These are phyloP conservation scores for Candida albicans DNA, from an alignment of 1,139 yeast genomes.

Conservation along the genomic window DNA sequence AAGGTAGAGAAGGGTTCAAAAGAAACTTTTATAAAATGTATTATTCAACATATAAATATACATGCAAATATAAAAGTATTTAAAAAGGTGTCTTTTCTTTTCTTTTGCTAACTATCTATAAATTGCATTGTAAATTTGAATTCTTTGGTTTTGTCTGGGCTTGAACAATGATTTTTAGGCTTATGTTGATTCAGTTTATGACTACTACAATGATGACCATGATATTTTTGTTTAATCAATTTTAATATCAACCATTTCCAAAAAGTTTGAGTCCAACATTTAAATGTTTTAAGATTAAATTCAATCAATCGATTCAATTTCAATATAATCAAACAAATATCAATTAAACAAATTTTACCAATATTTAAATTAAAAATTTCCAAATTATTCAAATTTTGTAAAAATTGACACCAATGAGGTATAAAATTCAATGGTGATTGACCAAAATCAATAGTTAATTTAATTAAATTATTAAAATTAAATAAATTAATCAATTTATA, in stretches of 20 bases:
- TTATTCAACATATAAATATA: background rate
- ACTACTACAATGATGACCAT: too few relatives aligned
- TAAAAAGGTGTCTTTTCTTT: too few relatives aligned
- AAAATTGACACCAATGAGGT: background rate
- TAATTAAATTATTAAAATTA: constrained; percentile 1
- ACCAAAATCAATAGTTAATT: constrained; percentile 3
- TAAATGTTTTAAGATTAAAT: constrained; percentile 1
- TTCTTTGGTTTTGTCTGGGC: too few relatives aligned
- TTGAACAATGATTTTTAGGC: too few relatives aligned
- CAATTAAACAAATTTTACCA: background rate
- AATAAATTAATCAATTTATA: background rate
- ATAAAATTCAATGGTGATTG: background rate
- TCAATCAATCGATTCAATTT: constrained; percentile 1
- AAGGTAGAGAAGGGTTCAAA: constrained; percentile 4
- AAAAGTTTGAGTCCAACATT: background rate
- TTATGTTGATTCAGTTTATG: too few relatives aligned
- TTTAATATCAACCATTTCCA: background rate
- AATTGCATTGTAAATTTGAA: too few relatives aligned
- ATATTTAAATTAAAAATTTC: constrained; percentile 1
- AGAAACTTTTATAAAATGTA: background rate
- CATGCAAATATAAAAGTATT: background rate
- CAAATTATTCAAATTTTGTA: background rate
- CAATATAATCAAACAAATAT: background rate
- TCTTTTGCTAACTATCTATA: background rate
- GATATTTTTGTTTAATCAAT: too few relatives aligned